Evolutionary conservation across 2,329 filamentous ascomycete species (phyloP).

Genomic region (Cladosporium sp.): DNA sequence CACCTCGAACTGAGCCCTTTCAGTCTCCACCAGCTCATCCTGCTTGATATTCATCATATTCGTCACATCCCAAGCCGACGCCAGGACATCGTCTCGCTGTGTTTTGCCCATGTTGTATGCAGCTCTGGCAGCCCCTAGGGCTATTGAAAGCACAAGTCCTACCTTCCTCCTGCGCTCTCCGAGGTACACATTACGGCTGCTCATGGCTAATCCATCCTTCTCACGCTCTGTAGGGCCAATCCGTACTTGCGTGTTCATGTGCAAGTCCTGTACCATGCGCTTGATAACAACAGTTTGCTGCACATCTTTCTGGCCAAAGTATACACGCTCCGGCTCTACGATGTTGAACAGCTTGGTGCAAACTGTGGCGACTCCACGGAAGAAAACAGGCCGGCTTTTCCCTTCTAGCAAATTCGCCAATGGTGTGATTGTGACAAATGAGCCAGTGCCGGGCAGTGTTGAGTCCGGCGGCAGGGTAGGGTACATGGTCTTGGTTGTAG

Average conservation of each 20-base stretch:
- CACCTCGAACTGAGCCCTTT: slow-evolving; percentile 71
- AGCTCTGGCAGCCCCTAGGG: slow-evolving; percentile 66
- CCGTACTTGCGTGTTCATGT: slow-evolving; percentile 69
- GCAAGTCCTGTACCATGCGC: slow-evolving; percentile 82
- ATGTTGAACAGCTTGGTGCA: slow-evolving; percentile 93
- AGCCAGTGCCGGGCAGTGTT: slow-evolving; percentile 71
- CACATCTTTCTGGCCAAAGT: slow-evolving; percentile 97
- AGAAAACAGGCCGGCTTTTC: slow-evolving; percentile 83
- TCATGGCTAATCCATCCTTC: slow-evolving; percentile 78
- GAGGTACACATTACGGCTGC: slow-evolving; percentile 90
- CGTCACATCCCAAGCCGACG: slow-evolving; percentile 61
- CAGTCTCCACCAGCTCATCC: slow-evolving; percentile 51
- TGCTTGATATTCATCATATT: slow-evolving; percentile 58
- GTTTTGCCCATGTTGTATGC: slow-evolving; percentile 55
- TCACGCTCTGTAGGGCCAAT: slow-evolving; percentile 74
- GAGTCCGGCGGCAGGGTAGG: slow-evolving; percentile 71
- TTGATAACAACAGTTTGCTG: slow-evolving; percentile 91
- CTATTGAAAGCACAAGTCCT: slow-evolving; percentile 67
- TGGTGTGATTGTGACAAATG: slow-evolving; percentile 88
- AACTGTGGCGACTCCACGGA: slow-evolving; percentile 90
- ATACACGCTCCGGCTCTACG: slow-evolving; percentile 70
- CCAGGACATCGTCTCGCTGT: slow-evolving; percentile 64
- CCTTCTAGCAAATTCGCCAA: slow-evolving; percentile 79
- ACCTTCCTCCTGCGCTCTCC: slow-evolving; percentile 67
- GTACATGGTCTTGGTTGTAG: slow-evolving; percentile 80